Percentiles rank a stretch among this genome's conserved stretches.
These are phyloP conservation scores for Choanephora cucurbitarum DNA, from an alignment of 371 early-diverging fungal genomes.

Conservation along the genomic window DNA sequence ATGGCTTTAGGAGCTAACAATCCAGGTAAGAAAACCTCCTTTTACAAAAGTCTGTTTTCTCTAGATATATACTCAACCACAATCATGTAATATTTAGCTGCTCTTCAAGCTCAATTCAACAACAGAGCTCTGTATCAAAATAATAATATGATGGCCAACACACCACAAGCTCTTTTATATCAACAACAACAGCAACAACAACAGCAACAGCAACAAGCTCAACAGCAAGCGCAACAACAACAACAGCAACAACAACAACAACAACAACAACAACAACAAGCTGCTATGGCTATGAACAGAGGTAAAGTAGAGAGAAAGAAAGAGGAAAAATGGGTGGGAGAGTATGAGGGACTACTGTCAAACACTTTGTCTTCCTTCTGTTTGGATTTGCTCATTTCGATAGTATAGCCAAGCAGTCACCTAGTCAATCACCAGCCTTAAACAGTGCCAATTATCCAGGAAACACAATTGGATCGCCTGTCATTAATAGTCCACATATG, in stretches of 20 bases:
- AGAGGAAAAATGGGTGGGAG: background rate
- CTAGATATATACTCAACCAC: background rate
- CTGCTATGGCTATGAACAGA: conserved; percentile 36
- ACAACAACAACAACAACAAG: conserved; percentile 30
- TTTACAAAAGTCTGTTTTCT: background rate
- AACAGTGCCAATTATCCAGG: conserved; percentile 35
- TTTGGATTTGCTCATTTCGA: background rate
- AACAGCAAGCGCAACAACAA: background rate
- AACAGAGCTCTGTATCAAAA: conserved; percentile 34
- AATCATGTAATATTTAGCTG: conserved; percentile 9
- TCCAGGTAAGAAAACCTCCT: conserved; percentile 11
- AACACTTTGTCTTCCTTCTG: background rate
- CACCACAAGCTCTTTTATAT: conserved; percentile 39
- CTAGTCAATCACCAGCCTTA: conserved; percentile 46
- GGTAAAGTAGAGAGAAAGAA: conserved; percentile 15
- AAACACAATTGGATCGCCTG: conserved; percentile 30
- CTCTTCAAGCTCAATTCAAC: conserved; percentile 31
- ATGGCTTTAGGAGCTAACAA: conserved; percentile 19
- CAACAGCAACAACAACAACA: conserved; percentile 22
- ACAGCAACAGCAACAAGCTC: conserved; percentile 25
- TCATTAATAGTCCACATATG: conserved; percentile 38
- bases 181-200: conserved; percentile 43
- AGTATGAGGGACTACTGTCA: too few relatives aligned
- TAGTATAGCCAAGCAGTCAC: conserved; percentile 43
- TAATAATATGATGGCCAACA: conserved; percentile 33